Conservation (phyloP, 148 eudicot species). For the Pouteria glomerata region DNA sequence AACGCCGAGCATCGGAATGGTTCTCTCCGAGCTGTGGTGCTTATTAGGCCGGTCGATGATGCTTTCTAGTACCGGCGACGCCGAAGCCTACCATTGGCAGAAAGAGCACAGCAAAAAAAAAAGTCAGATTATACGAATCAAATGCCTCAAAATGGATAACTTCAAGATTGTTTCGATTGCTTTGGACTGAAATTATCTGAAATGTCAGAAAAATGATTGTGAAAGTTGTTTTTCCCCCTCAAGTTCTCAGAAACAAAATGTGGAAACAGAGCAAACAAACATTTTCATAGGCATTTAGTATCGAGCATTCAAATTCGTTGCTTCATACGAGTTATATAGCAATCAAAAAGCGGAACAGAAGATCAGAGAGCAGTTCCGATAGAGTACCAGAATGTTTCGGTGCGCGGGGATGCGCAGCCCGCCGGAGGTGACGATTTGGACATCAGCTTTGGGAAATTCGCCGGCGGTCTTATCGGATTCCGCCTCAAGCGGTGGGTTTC, state of each 20-base stretch:
- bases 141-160: not conserved
- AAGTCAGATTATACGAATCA: not conserved
- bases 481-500: too few species aligned
- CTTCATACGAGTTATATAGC: not conserved
- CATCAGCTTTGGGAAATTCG: too few species aligned
- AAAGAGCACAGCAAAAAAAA: not conserved
- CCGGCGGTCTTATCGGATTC: too few species aligned
- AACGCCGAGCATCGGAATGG: constrained; percentile 61
- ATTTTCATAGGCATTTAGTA: not conserved
- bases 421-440: too few species aligned
- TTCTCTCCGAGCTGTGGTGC: constrained; percentile 42
- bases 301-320: not conserved
- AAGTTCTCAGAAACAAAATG: too few species aligned
- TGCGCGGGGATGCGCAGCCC: too few species aligned
- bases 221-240: too few species aligned
- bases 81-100: constrained; percentile 49
- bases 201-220: too few species aligned
- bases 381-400: too few species aligned
- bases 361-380: too few species aligned
- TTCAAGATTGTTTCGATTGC: not conserved
- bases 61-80: constrained; percentile 71
- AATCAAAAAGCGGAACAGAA: too few species aligned
- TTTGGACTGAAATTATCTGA: not conserved
- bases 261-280: not conserved
- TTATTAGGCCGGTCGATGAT: constrained; percentile 42